These are phyloP conservation scores for Colletotrichum eleusines DNA, from an alignment of 2,329 filamentous ascomycete species.

Conservation along the genomic window DNA sequence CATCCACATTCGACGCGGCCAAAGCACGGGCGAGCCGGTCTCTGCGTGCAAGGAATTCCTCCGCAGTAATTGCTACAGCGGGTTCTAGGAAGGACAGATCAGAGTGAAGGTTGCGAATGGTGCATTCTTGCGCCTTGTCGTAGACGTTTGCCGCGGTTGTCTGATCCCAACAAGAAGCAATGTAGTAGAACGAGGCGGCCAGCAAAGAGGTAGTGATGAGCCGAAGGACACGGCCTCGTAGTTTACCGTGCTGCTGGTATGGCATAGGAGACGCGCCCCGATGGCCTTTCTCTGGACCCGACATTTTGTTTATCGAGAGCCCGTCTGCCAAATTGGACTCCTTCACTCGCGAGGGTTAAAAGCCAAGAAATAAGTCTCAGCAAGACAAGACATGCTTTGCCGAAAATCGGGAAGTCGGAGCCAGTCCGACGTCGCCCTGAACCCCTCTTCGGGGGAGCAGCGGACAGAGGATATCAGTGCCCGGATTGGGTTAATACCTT, in stretches of 20 bases:
- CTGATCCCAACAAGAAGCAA: background rate
- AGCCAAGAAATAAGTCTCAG: background rate
- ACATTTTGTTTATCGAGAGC: background rate
- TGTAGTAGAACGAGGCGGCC: conserved; percentile 11
- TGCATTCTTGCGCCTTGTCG: conserved; percentile 56
- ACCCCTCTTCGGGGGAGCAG: conserved; percentile 18
- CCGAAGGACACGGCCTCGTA: background rate
- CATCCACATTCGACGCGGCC: conserved; percentile 63
- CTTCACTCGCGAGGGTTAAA: background rate
- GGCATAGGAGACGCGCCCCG: background rate
- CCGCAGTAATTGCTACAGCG: conserved; percentile 59
- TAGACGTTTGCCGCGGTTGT: background rate
- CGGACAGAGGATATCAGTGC: conserved; percentile 22
- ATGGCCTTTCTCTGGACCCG: background rate
- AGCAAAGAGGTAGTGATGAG: conserved; percentile 16
- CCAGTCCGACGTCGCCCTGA: conserved; percentile 30
- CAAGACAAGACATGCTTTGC: background rate
- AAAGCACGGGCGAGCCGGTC: conserved; percentile 69
- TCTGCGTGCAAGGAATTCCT: conserved; percentile 67
- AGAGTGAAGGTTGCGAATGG: conserved; percentile 63
- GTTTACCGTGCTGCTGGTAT: background rate
- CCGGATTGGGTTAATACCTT: conserved; percentile 4
- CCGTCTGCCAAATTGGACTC: background rate
- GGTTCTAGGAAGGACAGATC: conserved; percentile 64
- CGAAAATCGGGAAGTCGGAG: conserved; percentile 21